Percentiles rank a stretch among this genome's conserved stretches.
These are phyloP conservation scores for Piedraia hortae DNA, from an alignment of 2,329 filamentous ascomycete genomes.

Conservation along the genomic window DNA sequence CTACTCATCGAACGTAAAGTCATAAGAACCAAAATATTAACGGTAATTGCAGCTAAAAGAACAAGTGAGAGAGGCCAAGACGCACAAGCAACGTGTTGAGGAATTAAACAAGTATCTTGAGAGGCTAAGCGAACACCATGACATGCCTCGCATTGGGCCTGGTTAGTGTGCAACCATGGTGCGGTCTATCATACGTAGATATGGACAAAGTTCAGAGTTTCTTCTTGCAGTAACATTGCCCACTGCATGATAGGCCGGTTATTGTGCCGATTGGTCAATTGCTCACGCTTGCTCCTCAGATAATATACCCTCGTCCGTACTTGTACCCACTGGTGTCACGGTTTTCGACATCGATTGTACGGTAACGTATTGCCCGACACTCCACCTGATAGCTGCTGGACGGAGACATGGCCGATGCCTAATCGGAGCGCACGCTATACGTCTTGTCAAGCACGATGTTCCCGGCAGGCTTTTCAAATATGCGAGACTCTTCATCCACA, in stretches of 20 bases:
- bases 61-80: constrained; percentile 77
- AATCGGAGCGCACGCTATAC: constrained; percentile 4
- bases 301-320: no score
- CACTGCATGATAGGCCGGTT: no score
- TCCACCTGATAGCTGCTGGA: constrained; percentile 3
- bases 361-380: no score
- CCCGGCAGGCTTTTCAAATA: constrained; percentile 2
- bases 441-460: constrained; percentile 3
- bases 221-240: no score
- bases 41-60: constrained; percentile 47
- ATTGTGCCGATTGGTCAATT: no score
- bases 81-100: constrained; percentile 88
- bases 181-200: no score
- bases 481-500: constrained; percentile 1
- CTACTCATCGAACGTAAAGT: neutral
- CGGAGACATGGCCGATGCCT: constrained; percentile 2
- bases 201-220: no score
- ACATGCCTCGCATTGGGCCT: constrained; percentile 45
- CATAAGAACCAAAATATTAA: constrained; percentile 1
- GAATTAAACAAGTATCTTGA: constrained; percentile 86
- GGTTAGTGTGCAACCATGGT: no score
- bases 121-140: constrained; percentile 82
- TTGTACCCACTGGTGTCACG: no score
- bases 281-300: no score
- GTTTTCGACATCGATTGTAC: no score